Conservation (phyloP, 768 basidiomycete species). For the Boletus rufocinnamomeus region DNA sequence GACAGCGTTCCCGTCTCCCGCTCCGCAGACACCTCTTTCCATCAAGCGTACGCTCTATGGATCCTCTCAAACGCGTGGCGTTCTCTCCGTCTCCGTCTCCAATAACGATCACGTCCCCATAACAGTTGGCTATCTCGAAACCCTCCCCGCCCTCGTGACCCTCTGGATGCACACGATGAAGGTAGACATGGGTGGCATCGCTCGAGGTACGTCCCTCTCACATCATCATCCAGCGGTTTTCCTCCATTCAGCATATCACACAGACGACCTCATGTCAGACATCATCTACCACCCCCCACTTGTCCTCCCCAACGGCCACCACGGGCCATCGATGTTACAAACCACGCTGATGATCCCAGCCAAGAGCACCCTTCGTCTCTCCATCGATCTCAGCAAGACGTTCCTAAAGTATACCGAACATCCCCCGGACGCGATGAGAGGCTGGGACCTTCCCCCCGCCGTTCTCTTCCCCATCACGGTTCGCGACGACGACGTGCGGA, state of each 20-base stretch:
- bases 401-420: slow-evolving; percentile 95
- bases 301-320: slow-evolving; percentile 18
- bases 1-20: slow-evolving; percentile 40
- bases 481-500: neutral
- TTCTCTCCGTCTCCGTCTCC: slow-evolving; percentile 63
- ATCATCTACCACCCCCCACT: slow-evolving; percentile 57
- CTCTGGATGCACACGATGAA: slow-evolving; percentile 82
- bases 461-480: slow-evolving; percentile 53
- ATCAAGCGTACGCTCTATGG: slow-evolving; percentile 73
- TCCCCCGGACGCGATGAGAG: slow-evolving; percentile 92
- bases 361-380: slow-evolving; percentile 59
- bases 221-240: no score
- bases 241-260: neutral
- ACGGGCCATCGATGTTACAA: slow-evolving; percentile 69
- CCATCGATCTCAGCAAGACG: slow-evolving; percentile 75
- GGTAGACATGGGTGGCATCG: slow-evolving; percentile 47
- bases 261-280: slow-evolving; percentile 65
- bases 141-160: slow-evolving; percentile 91
- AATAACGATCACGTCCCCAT: slow-evolving; percentile 58
- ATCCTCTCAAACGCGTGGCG: slow-evolving; percentile 73
- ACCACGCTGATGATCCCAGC: slow-evolving; percentile 70
- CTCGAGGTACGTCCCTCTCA: slow-evolving; percentile 42
- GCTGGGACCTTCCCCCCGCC: slow-evolving; percentile 90
- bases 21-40: slow-evolving; percentile 51
- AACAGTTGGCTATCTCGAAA: slow-evolving; percentile 70